These are phyloP conservation scores for Myxozyma mucilagina DNA, from an alignment of 805 yeast genomes.

Conservation along the genomic window DNA sequence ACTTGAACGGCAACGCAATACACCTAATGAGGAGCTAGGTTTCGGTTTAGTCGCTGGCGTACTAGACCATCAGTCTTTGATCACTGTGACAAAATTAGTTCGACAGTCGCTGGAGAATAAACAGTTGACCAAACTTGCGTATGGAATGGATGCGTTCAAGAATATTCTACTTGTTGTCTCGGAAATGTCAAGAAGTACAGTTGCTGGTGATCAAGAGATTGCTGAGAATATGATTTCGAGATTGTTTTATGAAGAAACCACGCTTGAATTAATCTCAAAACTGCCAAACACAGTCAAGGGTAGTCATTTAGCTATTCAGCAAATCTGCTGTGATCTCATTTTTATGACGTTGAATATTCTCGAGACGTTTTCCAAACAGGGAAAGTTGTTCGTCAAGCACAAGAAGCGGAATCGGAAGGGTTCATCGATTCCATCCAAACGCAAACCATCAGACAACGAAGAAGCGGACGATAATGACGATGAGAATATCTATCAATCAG, in stretches of 20 bases:
- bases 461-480: constrained; percentile 40
- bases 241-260: constrained; percentile 66
- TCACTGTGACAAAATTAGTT: constrained; percentile 51
- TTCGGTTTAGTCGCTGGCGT: constrained; percentile 46
- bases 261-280: constrained; percentile 55
- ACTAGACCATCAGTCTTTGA: constrained; percentile 61
- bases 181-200: constrained; percentile 45
- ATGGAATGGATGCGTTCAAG: constrained; percentile 64
- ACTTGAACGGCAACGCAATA: constrained; percentile 39
- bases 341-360: constrained; percentile 66
- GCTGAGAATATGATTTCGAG: constrained; percentile 63
- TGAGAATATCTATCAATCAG: constrained; percentile 39
- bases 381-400: constrained; percentile 53
- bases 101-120: constrained; percentile 38
- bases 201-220: constrained; percentile 51
- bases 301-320: constrained; percentile 62
- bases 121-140: constrained; percentile 53
- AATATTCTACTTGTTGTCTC: constrained; percentile 50
- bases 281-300: constrained; percentile 62
- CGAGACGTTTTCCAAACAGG: constrained; percentile 62
- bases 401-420: constrained; percentile 36
- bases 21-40: constrained; percentile 21
- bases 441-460: constrained; percentile 30
- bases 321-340: constrained; percentile 62
- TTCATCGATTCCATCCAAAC: not conserved